Conservation (phyloP, 345 rosid species). For the Chamaenerion angustifolium region DNA sequence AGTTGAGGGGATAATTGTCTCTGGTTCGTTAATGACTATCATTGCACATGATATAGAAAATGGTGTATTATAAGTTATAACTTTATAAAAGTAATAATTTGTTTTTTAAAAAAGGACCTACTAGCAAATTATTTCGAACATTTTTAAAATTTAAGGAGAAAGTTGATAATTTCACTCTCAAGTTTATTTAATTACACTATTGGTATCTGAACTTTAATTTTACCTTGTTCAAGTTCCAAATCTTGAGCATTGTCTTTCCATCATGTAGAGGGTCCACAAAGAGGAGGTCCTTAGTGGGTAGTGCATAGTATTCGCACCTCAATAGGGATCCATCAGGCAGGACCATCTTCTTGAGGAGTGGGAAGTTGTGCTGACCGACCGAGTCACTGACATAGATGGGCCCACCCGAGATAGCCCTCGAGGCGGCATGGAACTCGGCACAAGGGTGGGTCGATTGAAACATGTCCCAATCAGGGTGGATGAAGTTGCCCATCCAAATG, state of each 20-base stretch:
- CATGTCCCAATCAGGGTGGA: slow-evolving; percentile 99
- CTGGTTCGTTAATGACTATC: too few relatives aligned
- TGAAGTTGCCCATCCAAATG: slow-evolving; percentile 98
- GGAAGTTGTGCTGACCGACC: slow-evolving; percentile 75
- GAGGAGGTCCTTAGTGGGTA: slow-evolving; percentile 82
- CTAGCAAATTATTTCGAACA: too few relatives aligned
- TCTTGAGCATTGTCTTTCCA: slow-evolving; percentile 98
- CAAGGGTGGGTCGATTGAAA: slow-evolving; percentile 96
- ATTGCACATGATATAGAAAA: too few relatives aligned
- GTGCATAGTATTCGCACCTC: slow-evolving; percentile 77
- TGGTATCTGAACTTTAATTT: background rate
- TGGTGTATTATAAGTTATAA: too few relatives aligned
- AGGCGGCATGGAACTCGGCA: slow-evolving; percentile 93
- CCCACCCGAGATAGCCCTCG: slow-evolving; percentile 90
- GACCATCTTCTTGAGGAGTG: slow-evolving; percentile 51
- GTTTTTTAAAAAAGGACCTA: too few relatives aligned
- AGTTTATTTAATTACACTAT: too few relatives aligned
- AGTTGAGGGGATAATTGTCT: too few relatives aligned
- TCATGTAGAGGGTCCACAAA: slow-evolving; percentile 91
- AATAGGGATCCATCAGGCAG: slow-evolving; percentile 70
- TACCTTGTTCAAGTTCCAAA: slow-evolving; percentile 97
- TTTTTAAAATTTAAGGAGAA: too few relatives aligned
- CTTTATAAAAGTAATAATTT: too few relatives aligned
- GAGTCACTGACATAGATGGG: slow-evolving; percentile 77
- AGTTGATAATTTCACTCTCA: too few relatives aligned